Evolutionary conservation across 1,284 basidiomycete genomes (phyloP), one percentile per base, ranked within the genome.

Genomic region (Psilocybe mexicana): DNA sequence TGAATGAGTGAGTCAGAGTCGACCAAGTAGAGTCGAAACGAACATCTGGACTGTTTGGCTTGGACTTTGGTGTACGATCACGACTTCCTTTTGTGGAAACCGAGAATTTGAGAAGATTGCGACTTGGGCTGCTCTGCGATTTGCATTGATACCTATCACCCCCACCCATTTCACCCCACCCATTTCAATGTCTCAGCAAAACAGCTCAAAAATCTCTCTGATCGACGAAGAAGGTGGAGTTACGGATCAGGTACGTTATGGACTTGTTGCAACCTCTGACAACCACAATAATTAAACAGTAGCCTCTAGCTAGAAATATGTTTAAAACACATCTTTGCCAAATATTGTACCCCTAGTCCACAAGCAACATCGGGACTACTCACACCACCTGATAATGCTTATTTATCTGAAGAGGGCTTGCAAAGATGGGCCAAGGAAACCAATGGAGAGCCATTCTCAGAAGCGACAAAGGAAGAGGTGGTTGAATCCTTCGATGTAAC

Each of bases 371-470:
- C 55, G 58, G 38, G 61, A 47, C 61, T 76, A n/a, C 66, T 76
- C 10, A 72, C 72, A 14, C 84, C 87, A 6, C 83, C 84, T n/a
- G 72, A 77, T 12, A 77, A 78, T 63, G 84, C 88, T 53, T 86
- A 76, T 67, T 74, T 90, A 25, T 75, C 80, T 5, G 70, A 75
- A 0, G 76, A 82, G 58, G 88, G 83, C 5, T 70, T 92, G 46
- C 88, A 91, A 68, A 76, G 79, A 44, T 92, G 88, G 86, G 88
- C 88, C 23, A 74, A 73, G 35, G 90, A 90, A 62, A 92, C 90
- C 11, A 92, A 92, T 61, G 90, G 90, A 28, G 78, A 80, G 30
- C 84, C 87, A 14, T 87, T 92, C 63, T 80, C 86, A 23, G 77
- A 85, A 52, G 90, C 88, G 63, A 86, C 87, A 26, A 91, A 90